phyloP scores from a whole-genome alignment of 1,284 basidiomycete genomes.

The Boletellus dicymbophilus region DNA sequence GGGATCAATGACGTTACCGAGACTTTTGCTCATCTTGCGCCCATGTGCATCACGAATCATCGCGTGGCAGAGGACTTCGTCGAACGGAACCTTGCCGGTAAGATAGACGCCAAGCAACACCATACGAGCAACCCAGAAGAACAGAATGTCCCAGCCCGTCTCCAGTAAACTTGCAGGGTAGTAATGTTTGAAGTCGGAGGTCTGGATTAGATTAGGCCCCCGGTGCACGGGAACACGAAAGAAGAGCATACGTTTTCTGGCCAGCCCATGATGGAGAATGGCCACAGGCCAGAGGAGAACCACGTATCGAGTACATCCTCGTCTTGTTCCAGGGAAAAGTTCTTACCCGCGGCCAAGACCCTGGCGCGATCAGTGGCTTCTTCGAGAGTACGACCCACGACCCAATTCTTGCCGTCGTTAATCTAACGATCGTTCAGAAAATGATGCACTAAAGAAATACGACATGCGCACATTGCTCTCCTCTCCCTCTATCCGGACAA shows the following conservation, averaged over 20 bases:
- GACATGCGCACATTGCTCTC: conserved; percentile 64
- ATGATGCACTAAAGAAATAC: conserved; percentile 2
- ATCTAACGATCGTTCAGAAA: conserved; percentile 40
- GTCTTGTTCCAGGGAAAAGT: conserved; percentile 89
- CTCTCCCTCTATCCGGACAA: conserved; percentile 84
- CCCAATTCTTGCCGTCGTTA: conserved; percentile 83
- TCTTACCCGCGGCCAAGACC: conserved; percentile 67
- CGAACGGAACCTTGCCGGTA: conserved; percentile 92
- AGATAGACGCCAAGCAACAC: conserved; percentile 91
- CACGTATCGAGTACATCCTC: conserved; percentile 99
- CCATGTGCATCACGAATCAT: conserved; percentile 99
- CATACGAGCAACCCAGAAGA: conserved; percentile 99
- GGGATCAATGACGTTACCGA: conserved; percentile 98
- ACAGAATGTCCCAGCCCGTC: conserved; percentile 99
- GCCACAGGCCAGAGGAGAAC: conserved; percentile 99
- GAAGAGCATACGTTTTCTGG: conserved; percentile 70
- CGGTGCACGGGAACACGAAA: neutral
- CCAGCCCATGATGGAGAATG: conserved; percentile 98
- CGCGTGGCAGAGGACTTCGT: conserved; percentile 98
- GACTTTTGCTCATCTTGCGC: conserved; percentile 98
- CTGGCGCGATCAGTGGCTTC: conserved; percentile 83
- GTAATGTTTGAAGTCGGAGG: conserved; percentile 75
- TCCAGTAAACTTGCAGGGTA: conserved; percentile 92
- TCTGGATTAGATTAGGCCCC: conserved; percentile 42
- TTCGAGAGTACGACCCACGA: conserved; percentile 82